Evolutionary conservation across 192 early-diverging fungal species (phyloP).

Genomic region (Coemansia sp.): DNA sequence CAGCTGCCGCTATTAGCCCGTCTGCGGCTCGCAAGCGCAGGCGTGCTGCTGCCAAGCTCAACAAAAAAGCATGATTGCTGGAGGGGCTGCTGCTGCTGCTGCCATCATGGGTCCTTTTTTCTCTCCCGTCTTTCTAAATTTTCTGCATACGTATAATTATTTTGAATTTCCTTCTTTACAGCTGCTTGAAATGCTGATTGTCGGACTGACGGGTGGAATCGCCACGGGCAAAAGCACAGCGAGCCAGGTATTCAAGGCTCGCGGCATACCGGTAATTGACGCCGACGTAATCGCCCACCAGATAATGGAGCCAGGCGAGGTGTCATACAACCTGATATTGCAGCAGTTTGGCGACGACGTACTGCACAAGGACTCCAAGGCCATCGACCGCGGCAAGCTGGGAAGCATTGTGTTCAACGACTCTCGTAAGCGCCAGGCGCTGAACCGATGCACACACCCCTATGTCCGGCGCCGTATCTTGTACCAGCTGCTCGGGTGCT

Average conservation of each 20-base stretch:
- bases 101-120: neutral
- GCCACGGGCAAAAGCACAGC: constrained; percentile 91
- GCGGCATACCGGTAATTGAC: constrained; percentile 78
- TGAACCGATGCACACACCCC: constrained; percentile 89
- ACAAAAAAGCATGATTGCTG: constrained; percentile 4
- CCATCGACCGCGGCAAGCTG: constrained; percentile 72
- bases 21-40: constrained; percentile 14
- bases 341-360: constrained; percentile 72
- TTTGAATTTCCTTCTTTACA: neutral
- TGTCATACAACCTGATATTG: constrained; percentile 71
- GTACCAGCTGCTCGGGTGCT: constrained; percentile 62
- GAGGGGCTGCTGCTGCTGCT: no score
- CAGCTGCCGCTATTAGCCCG: neutral
- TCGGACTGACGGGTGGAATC: constrained; percentile 96
- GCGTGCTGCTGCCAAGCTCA: constrained; percentile 18
- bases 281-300: constrained; percentile 87
- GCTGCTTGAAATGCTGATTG: constrained; percentile 67
- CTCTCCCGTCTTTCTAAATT: neutral
- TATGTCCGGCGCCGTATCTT: constrained; percentile 81
- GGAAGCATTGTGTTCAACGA: constrained; percentile 80
- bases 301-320: constrained; percentile 74
- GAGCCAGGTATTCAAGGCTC: constrained; percentile 58
- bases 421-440: constrained; percentile 60
- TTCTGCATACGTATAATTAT: neutral
- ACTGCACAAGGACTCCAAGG: constrained; percentile 53